These are phyloP conservation scores for Diutina mesorugosa DNA, from an alignment of 1,139 yeast species.

Conservation along the genomic window DNA sequence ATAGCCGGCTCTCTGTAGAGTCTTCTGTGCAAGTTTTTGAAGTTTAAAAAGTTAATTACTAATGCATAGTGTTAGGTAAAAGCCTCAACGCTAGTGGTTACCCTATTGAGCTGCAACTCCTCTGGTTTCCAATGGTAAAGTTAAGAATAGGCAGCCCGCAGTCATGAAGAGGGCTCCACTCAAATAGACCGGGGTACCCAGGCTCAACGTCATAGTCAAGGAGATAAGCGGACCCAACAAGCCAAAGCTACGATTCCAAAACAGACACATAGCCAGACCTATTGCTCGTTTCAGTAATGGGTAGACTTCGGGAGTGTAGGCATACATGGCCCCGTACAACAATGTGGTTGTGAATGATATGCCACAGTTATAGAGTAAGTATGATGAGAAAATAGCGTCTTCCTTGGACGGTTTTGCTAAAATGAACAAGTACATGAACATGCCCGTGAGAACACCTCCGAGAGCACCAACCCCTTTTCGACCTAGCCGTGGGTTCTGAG, in stretches of 20 bases:
- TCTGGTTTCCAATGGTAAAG: background rate
- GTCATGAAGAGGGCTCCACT: background rate
- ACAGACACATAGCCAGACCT: conserved; percentile 20
- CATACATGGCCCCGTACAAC: conserved; percentile 32
- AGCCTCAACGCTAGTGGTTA: background rate
- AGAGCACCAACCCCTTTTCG: background rate
- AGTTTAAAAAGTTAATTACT: no score
- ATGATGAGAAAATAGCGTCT: conserved; percentile 1
- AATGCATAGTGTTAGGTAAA: no score
- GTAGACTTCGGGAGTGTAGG: conserved; percentile 33
- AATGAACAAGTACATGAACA: conserved; percentile 1
- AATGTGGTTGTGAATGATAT: conserved; percentile 28
- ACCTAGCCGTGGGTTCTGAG: background rate
- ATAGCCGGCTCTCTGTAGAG: no score
- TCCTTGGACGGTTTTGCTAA: background rate
- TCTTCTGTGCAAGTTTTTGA: no score
- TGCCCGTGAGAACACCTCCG: background rate
- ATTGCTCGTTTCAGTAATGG: conserved; percentile 29
- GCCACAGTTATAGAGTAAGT: conserved; percentile 32
- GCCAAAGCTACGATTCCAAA: background rate
- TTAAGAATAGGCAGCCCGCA: background rate
- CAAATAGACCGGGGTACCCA: background rate
- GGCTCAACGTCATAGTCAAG: background rate
- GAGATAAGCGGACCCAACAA: background rate
- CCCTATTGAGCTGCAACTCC: background rate